Base-by-base conservation (phyloP, 345 rosid species). In the Excoecaria agallocha region DNA sequence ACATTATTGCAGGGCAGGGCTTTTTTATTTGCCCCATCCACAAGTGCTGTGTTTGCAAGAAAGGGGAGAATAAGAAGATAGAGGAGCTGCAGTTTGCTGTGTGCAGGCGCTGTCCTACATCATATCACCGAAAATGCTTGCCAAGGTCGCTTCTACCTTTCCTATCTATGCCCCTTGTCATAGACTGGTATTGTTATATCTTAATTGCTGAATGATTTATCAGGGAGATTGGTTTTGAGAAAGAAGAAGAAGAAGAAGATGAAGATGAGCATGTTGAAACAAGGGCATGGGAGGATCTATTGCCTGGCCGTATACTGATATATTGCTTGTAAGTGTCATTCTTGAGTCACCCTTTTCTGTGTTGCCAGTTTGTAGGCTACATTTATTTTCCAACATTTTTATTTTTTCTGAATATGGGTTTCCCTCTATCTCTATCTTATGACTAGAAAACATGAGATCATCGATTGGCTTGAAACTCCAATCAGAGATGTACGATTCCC, bases 61-160 rank as follows among this genome's bases (percentile, higher is more conserved):
- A 77, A 64, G 88, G 82, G 71, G 98, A 95, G 83, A 82, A 87
- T 73, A 91, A 89, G 87, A 79, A 84, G 77, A 85, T 70, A 20
- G 5, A 12, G 43, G 80, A 89, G 24, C 74, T 90, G 77, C 99
- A 93, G 56, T 88, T 93, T 86, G 93, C 99, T 79, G 84, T 93
- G 39, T 95, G 99, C 80, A 86, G 98, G 81, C 94, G 97, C 24
- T 95, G 99, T 75, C 99, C 99, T 25, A 89, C 82, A 66, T 83
- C 94, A 74, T 95, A 91, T 81, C 99, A 95, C 75, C 79, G 91
- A 71, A 93, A 93, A 84, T 95, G 99, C 86, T 84, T 95, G 81
- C 99, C 98, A 20, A 89, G 82, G 99, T 94, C 75, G 67, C 46
- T 61, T 70, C 50, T 68, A 66, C 37, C 17, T 73, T 37, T 73